Conservation (phyloP, 495 filamentous ascomycete genomes). For the Trichoderma gamsii region DNA sequence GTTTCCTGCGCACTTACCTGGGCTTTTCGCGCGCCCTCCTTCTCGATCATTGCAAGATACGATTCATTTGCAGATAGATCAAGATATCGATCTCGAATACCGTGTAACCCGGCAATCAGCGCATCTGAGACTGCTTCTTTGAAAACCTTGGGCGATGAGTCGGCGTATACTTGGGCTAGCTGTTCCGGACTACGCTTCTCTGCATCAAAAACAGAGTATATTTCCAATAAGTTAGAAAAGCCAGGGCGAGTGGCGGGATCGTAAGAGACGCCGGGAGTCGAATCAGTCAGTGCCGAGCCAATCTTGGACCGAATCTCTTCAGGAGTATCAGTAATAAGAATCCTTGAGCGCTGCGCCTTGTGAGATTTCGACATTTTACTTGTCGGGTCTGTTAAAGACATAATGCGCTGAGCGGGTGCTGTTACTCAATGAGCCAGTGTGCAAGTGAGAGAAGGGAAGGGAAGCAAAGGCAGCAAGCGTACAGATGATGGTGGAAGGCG, state of each 20-base stretch:
- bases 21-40: constrained; percentile 56
- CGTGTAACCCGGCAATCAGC: constrained; percentile 49
- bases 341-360: constrained; percentile 59
- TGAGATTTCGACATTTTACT: constrained; percentile 95
- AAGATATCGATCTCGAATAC: constrained; percentile 57
- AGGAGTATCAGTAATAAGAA: constrained; percentile 68
- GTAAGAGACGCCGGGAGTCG: constrained; percentile 54
- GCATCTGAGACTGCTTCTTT: constrained; percentile 56
- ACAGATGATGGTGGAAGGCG: constrained; percentile 74
- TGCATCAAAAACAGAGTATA: constrained; percentile 60
- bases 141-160: constrained; percentile 53
- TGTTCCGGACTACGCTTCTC: constrained; percentile 40
- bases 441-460: not conserved
- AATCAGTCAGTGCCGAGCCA: constrained; percentile 72
- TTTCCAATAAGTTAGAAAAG: constrained; percentile 76
- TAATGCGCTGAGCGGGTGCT: constrained; percentile 67
- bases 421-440: not conserved
- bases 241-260: constrained; percentile 67
- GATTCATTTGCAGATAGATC: constrained; percentile 43
- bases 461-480: constrained; percentile 23
- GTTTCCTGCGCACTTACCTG: constrained; percentile 58
- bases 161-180: constrained; percentile 50
- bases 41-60: constrained; percentile 54
- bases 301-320: constrained; percentile 61
- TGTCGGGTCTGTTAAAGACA: constrained; percentile 73